A percentile compares a stretch with the other conserved stretches of the same genome.
Evolutionary conservation across 1,139 yeast species (phyloP).

Genomic region (Pichia sp.): DNA sequence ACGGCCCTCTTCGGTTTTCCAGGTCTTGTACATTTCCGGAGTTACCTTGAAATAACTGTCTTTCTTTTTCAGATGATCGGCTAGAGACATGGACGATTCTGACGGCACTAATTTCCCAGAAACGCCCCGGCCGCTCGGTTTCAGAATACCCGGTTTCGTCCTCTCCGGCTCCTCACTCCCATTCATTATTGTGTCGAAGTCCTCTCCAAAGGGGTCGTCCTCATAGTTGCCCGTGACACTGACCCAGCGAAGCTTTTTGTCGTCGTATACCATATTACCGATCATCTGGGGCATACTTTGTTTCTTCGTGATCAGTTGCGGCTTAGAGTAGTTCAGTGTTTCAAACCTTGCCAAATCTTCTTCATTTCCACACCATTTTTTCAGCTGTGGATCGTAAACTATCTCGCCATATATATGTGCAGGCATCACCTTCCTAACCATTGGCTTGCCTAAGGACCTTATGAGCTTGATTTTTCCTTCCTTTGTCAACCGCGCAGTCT

Average conservation of each 20-base stretch:
- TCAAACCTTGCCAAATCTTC: conserved; percentile 46
- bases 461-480: conserved; percentile 31
- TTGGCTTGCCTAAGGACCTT: conserved; percentile 26
- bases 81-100: conserved; percentile 17
- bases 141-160: not conserved
- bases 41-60: conserved; percentile 22
- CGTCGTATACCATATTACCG: conserved; percentile 54
- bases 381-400: conserved; percentile 47
- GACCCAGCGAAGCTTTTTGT: conserved; percentile 50
- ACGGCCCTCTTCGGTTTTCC: conserved; percentile 30
- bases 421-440: conserved; percentile 25
- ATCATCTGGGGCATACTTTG: conserved; percentile 30
- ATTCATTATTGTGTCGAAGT: conserved; percentile 21
- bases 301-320: conserved; percentile 21
- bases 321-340: conserved; percentile 21
- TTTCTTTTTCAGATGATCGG: conserved; percentile 9
- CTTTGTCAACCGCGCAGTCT: conserved; percentile 26
- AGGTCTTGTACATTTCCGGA: conserved; percentile 25
- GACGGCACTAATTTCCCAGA: conserved; percentile 17
- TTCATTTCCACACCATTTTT: conserved; percentile 60
- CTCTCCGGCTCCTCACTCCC: not conserved
- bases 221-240: conserved; percentile 36
- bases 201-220: conserved; percentile 37
- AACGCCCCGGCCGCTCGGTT: conserved; percentile 1
- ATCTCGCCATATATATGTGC: conserved; percentile 37